Evolutionary conservation across 352 stramenopile species (phyloP), one percentile per base, ranked within the genome.

Genomic region (Globisporangium echinulatum): DNA sequence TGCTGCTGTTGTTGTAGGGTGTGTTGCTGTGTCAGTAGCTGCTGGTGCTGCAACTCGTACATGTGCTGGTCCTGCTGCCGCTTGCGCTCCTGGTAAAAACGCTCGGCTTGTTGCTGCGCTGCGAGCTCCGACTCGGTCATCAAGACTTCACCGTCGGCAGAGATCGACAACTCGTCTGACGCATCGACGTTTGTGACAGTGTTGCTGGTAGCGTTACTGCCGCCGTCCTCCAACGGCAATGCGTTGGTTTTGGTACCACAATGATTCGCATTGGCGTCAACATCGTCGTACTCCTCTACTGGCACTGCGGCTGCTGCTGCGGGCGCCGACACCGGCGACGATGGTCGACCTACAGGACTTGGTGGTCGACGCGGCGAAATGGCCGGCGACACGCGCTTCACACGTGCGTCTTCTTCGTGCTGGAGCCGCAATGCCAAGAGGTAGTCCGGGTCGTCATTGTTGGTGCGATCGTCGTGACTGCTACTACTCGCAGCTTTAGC

Each of bases 81-180:
- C 57, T 88, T 87, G 52, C 81, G 74, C 55, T 91, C 72, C n/a
- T 87, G 72, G 58, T 90, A 94, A 54, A 86, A 92, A 46, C 55
- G 60, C 54, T 85, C 81, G 2, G 81, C 79, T 38, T 89, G 68
- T 33, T 72, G 79, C 62, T 94, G 85, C 5, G 77, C 79, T 49
- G 88, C 79, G 5, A 94, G 59, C 8, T 90, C 77, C 44, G 82
- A 74, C 50, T 85, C 68, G 5, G 77, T 81, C 8, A 94, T 49
- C 50, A 87, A 40, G 43, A 92, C 66, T 56, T 88, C 66, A 0
- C 79, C 79, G 58, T 90, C 73, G 44, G 59, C 67, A 9, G 75
- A 72, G 36, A 84, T 37, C 0, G 68, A 62, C 44, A 87, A 66
- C 15, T 56, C 68, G n/a, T 88, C 79, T 37, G 59, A 69, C 58